Evolutionary conservation across 2,329 filamentous ascomycete species (phyloP).

Genomic region (Hypoxylon sp.): DNA sequence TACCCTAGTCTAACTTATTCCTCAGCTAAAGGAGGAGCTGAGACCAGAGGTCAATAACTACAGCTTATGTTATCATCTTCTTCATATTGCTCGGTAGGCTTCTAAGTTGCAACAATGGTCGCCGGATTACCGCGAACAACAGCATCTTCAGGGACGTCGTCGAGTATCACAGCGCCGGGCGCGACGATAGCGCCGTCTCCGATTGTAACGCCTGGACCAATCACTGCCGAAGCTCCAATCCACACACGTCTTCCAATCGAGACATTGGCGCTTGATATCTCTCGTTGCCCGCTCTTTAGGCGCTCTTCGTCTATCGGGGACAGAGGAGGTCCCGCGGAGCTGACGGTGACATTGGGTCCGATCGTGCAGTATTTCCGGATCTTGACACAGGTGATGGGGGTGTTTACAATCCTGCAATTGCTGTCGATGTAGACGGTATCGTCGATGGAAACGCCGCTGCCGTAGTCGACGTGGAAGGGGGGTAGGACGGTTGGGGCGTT

Average conservation of each 20-base stretch:
- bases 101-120: not conserved
- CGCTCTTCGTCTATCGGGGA: not conserved
- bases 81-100: not conserved
- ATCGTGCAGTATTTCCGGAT: conserved; percentile 51
- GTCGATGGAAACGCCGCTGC: conserved; percentile 49
- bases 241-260: conserved; percentile 9
- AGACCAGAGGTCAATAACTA: too few relatives aligned
- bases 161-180: conserved; percentile 13
- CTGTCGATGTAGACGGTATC: conserved; percentile 52
- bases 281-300: not conserved
- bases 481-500: conserved; percentile 43
- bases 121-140: conserved; percentile 21
- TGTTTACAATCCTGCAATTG: conserved; percentile 52
- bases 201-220: conserved; percentile 23
- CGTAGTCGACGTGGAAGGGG: conserved; percentile 52
- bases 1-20: too few relatives aligned
- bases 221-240: conserved; percentile 17
- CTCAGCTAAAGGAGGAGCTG: too few relatives aligned
- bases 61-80: not conserved
- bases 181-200: conserved; percentile 4
- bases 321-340: conserved; percentile 16
- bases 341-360: conserved; percentile 50
- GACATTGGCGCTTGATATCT: not conserved
- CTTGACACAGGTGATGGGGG: conserved; percentile 51
- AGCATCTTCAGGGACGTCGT: conserved; percentile 11